Conservation (phyloP, 495 filamentous ascomycete species). For the Trichoderma gamsii region DNA sequence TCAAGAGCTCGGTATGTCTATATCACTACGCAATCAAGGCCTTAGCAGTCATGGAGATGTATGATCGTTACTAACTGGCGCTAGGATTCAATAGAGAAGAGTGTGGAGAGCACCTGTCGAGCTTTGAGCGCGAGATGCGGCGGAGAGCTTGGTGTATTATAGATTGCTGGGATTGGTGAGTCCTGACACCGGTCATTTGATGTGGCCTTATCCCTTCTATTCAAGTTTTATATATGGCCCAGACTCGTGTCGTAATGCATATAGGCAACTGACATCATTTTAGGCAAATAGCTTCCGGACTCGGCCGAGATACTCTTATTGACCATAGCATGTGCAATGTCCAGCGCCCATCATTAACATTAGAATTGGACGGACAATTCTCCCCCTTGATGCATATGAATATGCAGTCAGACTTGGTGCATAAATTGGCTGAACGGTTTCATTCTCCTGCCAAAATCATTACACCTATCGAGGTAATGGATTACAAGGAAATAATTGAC, state of each 20-base stretch:
- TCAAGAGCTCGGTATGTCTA: constrained; percentile 42
- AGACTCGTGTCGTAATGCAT: not conserved
- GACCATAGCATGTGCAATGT: constrained; percentile 33
- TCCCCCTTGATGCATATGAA: constrained; percentile 40
- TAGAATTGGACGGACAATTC: constrained; percentile 31
- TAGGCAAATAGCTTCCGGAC: constrained; percentile 36
- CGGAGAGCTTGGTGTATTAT: constrained; percentile 40
- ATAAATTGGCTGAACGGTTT: constrained; percentile 24
- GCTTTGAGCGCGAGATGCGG: constrained; percentile 41
- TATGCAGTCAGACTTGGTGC: constrained; percentile 33
- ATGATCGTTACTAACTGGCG: not conserved
- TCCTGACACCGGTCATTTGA: not conserved
- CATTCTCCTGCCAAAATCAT: not conserved
- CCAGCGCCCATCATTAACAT: constrained; percentile 31
- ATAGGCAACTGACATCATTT: not conserved
- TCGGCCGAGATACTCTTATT: constrained; percentile 33
- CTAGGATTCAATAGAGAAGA: constrained; percentile 43
- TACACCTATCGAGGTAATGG: not conserved
- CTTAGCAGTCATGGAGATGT: not conserved
- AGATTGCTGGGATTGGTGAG: constrained; percentile 38
- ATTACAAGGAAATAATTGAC: constrained; percentile 26
- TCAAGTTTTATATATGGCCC: not conserved
- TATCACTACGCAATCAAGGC: no score
- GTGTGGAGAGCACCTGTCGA: constrained; percentile 31
- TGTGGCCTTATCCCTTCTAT: not conserved